Evolutionary conservation across 2,329 filamentous ascomycete species (phyloP).

Genomic region (Orbilia quercus): DNA sequence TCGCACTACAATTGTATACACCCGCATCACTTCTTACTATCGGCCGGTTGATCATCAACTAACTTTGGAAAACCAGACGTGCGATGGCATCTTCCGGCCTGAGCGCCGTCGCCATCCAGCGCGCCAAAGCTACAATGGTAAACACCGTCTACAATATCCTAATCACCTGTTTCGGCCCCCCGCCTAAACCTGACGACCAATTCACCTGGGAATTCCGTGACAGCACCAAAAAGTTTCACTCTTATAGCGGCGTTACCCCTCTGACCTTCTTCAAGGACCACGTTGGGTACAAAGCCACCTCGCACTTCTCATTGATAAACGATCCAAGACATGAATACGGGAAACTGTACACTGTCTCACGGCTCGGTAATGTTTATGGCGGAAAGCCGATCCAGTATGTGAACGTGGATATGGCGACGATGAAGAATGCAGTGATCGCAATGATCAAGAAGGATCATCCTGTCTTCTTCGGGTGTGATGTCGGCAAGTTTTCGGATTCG

Average conservation of each 20-base stretch:
- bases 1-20: slow-evolving; percentile 73
- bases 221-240: slow-evolving; percentile 72
- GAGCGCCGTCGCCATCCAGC: slow-evolving; percentile 69
- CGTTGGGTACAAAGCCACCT: slow-evolving; percentile 54
- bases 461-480: slow-evolving; percentile 89
- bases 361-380: slow-evolving; percentile 83
- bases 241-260: slow-evolving; percentile 72
- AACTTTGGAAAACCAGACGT: slow-evolving; percentile 58
- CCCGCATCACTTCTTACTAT: slow-evolving; percentile 63
- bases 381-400: slow-evolving; percentile 81
- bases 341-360: slow-evolving; percentile 77
- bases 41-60: slow-evolving; percentile 63
- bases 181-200: slow-evolving; percentile 74
- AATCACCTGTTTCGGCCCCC: slow-evolving; percentile 83
- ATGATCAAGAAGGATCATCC: slow-evolving; percentile 83
- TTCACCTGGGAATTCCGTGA: slow-evolving; percentile 86
- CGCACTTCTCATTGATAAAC: slow-evolving; percentile 78
- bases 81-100: slow-evolving; percentile 62
- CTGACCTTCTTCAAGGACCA: slow-evolving; percentile 75
- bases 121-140: slow-evolving; percentile 73
- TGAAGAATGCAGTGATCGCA: slow-evolving; percentile 78
- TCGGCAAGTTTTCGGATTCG: slow-evolving; percentile 81
- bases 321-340: slow-evolving; percentile 82
- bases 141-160: slow-evolving; percentile 82
- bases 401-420: slow-evolving; percentile 78